Evolutionary conservation across 371 early-diverging fungal genomes (phyloP), one percentile per base, ranked within the genome.

Genomic region (Rhizopus stolonifer): DNA sequence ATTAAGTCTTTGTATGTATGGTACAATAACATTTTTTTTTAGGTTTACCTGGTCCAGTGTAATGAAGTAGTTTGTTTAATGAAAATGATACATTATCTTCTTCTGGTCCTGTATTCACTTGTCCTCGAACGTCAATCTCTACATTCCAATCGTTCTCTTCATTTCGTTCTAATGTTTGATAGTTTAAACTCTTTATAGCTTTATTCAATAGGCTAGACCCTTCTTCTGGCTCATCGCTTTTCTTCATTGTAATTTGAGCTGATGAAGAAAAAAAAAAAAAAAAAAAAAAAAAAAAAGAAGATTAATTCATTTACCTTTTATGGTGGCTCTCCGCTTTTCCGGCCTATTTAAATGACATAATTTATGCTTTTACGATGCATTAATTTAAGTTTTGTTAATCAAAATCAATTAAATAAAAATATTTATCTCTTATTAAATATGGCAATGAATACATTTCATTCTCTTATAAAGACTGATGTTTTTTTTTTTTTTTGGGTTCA

Each of bases 21-120:
- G 2, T 11, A 9, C 9, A 6, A 9, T 29, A 11, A 31, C 21
- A 38, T 11, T 15, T 40, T 18, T 10, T 22, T 34, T 24, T 49
- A 33, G 24, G 4, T n/a, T 43, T 68, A 69, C 82, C 82, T 26
- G 82, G 82, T 2, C 82, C 82, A 18, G 75, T 72, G 52, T 79
- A 81, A 33, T 64, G 64, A 60, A 75, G 60, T 23, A 81, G 42
- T 49, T 78, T 78, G 32, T 49, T 64, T 40, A 72, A 72, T 1
- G 74, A 74, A 49, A 78, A 81, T 15, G 8, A 14, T 10, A 13
- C 25, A 3, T 21, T n/a, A 10, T 58, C 53, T 8, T 60, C 61
- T 29, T 61, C 61, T 18, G 47, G 36, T 6, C 52, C 61, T 8
- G 71, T 70, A 26, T 74, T 63, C 26, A 74, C 62, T 55, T 74